Base-by-base conservation (phyloP, 345 rosid species). In the Eucalyptus decipiens region DNA sequence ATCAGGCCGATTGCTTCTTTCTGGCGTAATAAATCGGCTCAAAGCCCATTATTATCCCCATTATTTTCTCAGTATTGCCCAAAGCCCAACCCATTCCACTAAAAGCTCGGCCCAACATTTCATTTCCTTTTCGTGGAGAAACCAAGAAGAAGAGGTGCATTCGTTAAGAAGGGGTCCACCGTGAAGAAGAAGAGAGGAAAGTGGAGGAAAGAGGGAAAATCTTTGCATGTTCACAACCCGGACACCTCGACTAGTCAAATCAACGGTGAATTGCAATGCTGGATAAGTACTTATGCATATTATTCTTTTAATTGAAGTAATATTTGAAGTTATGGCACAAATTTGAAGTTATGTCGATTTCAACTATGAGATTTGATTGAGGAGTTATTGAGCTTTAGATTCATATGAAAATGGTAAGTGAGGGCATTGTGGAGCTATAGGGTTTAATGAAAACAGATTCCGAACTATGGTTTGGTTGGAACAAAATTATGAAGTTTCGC, bases 401-500 rank as follows among this genome's bases (percentile, higher is more conserved):
- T 19, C 24, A 52, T 3, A 52, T 52, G 56, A 52, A 52, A 56
- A 56, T 56, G 28, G 28, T 56, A 56, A 24, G 8, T 9, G 26
- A 56, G 11, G 62, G 62, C 30, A 56, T 23, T 56, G 6, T 56
- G 62, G 62, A 56, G 62, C 6, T 56, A 2, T 56, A 21, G 62
- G 10, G 28, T 56, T 24, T 56, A 23, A 56, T 0, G 6, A 56
- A 56, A 1, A 21, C 2, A 21, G 1, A 56, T 56, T 56, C 6
- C 1, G 6, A 56, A 56, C 3, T 56, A 56, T 23, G 62, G 3
- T 56, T 56, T 56, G 26, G 26, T 56, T 24, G 28, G 12, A 56
- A 56, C 28, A 24, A 56, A 52, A 52, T 52, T 52, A 52, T 52
- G 11, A 23, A 56, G 62, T 56, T 56, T 56, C 0, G 6, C 1